Percentiles rank a stretch among this genome's conserved stretches.
phyloP scores from a whole-genome alignment of 257 asterid species.

The Petunia secreta region DNA sequence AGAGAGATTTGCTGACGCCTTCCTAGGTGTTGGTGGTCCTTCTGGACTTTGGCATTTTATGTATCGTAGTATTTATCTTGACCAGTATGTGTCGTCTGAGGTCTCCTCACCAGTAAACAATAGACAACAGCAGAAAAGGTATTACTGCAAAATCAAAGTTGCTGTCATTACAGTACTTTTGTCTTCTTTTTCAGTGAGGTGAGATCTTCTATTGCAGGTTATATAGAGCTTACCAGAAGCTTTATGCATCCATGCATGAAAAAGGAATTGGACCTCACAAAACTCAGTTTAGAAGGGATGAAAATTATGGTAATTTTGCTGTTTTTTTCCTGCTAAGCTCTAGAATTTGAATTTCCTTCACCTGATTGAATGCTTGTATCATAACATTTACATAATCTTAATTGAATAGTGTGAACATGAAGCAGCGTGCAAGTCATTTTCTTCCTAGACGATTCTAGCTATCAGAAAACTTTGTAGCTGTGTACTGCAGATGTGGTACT shows the following conservation, averaged over 20 bases:
- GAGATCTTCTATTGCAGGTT: constrained; percentile 52
- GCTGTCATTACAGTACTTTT: constrained; percentile 21
- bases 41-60: constrained; percentile 99
- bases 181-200: neutral
- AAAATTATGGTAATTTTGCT: constrained; percentile 69
- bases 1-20: constrained; percentile 49
- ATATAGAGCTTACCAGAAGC: constrained; percentile 80
- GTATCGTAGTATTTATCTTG: constrained; percentile 78
- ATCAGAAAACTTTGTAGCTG: neutral
- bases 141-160: constrained; percentile 26
- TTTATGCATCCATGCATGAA: constrained; percentile 86
- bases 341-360: constrained; percentile 4
- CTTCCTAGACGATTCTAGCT: neutral
- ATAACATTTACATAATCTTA: neutral
- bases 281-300: constrained; percentile 96
- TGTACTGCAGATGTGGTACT: neutral
- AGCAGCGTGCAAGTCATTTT: neutral
- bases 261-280: constrained; percentile 83
- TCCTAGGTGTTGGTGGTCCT: constrained; percentile 78
- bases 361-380: neutral
- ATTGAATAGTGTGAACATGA: neutral
- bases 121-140: constrained; percentile 86
- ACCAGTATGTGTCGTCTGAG: constrained; percentile 93
- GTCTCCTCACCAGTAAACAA: constrained; percentile 82
- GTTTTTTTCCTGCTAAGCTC: neutral